Conservation (phyloP, 2,329 filamentous ascomycete genomes). For the Aspergillus persii region DNA sequence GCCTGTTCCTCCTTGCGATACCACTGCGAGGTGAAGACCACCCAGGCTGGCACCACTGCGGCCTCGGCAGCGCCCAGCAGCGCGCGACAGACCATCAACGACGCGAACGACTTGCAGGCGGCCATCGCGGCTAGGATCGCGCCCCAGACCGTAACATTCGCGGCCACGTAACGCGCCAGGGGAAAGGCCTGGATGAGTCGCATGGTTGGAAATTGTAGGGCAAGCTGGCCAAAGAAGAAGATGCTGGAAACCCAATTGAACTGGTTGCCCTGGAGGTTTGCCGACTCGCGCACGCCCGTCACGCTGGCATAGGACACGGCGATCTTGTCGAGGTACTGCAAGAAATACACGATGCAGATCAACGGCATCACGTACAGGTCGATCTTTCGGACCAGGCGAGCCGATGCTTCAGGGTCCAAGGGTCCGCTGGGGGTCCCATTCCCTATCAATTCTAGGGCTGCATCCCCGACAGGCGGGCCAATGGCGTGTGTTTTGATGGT, state of each 20-base stretch:
- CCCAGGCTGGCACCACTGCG: slow-evolving; percentile 26
- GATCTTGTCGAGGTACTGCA: slow-evolving; percentile 30
- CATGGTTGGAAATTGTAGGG: slow-evolving; percentile 41
- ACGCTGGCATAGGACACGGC: slow-evolving; percentile 27
- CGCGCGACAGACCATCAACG: slow-evolving; percentile 50
- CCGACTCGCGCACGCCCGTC: slow-evolving; percentile 28
- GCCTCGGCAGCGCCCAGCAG: slow-evolving; percentile 55
- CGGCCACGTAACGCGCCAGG: slow-evolving; percentile 37
- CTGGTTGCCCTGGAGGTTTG: slow-evolving; percentile 40
- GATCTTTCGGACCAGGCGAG: slow-evolving; percentile 26
- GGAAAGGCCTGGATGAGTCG: slow-evolving; percentile 41
- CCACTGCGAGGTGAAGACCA: slow-evolving; percentile 35
- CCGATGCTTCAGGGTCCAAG: slow-evolving; percentile 8
- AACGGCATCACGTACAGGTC: slow-evolving; percentile 30
- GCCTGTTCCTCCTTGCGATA: slow-evolving; percentile 33
- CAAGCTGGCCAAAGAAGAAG: slow-evolving; percentile 21
- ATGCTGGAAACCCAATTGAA: slow-evolving; percentile 46
- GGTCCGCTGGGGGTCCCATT: neutral
- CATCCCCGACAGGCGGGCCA: slow-evolving; percentile 1
- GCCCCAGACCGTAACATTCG: slow-evolving; percentile 40
- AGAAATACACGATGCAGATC: slow-evolving; percentile 31
- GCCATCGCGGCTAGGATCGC: slow-evolving; percentile 17
- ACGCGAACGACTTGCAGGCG: slow-evolving; percentile 47
- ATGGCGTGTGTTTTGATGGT: neutral
- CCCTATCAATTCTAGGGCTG: slow-evolving; percentile 3